Evolutionary conservation across 345 rosid genomes (phyloP), one percentile per base, ranked within the genome.

Genomic region (Mangifera indica): DNA sequence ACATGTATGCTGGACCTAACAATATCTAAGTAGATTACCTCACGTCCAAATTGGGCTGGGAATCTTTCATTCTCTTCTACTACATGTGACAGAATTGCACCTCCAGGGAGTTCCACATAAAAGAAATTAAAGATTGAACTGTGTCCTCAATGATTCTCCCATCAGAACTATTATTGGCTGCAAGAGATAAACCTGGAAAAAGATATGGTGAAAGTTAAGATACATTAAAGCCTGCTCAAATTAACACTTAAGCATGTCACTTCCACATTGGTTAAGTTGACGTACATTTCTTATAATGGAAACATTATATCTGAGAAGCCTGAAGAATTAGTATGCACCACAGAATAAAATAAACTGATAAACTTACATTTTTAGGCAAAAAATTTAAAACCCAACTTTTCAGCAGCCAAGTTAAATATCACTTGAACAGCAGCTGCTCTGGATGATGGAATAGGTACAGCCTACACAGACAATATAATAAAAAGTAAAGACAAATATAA

Each of bases 41-140:
- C 97, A 1, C 95, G 95, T 78, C 97, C 98, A 76, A 92, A 94
- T 76, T 92, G 97, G 55, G 88, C 87, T 18, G 95, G 98, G 74
- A 90, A 94, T 63, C 62, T 87, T 78, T 89, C 93, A 48, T 87
- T 89, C 77, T 90, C 98, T 63, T 88, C 89, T 70, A 90, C 73
- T 42, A 76, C 66, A 81, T 87, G 97, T 11, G 79, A 84, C 49
- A 92, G 67, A 60, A 89, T 64, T 11, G 87, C 78, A 60, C 93
- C 93, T 68, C 83, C 95, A 58, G 97, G 90, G 60, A 89, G 90
- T 77, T 89, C 92, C 76, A 83, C 91, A 70, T 94, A 90, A 81
- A 92, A 94, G 82, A 87, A 87, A 77, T 87, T 89, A 49, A 45
- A 69, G 71, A 56, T 88, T 82, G 71, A 85, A 90, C 77, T 90